Percentiles rank a stretch among this genome's conserved stretches.
These are phyloP conservation scores for Petasospora rhodanensis DNA, from an alignment of 1,139 yeast genomes.

Conservation along the genomic window DNA sequence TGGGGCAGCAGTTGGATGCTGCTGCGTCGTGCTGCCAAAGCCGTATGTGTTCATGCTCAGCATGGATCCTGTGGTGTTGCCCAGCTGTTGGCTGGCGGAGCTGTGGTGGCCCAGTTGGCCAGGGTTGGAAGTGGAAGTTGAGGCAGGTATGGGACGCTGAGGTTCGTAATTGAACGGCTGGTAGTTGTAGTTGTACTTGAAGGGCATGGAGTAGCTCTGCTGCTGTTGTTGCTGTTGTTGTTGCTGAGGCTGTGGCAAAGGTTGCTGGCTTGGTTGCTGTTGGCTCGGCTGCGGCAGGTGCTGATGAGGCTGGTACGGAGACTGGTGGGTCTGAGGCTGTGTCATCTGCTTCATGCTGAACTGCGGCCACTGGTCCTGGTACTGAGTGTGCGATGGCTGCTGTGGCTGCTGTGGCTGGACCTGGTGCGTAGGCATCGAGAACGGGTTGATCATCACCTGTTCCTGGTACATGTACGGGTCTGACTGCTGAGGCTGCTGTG, in stretches of 20 bases:
- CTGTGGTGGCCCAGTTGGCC: too few relatives aligned
- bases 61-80: too few relatives aligned
- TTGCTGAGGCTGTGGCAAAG: slow-evolving; percentile 2
- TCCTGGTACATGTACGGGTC: slow-evolving; percentile 11
- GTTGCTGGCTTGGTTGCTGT: slow-evolving; percentile 2
- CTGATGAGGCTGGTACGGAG: too few relatives aligned
- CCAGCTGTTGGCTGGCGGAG: too few relatives aligned
- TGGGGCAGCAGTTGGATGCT: slow-evolving; percentile 1
- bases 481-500: slow-evolving; percentile 1
- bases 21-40: too few relatives aligned
- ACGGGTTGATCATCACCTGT: slow-evolving; percentile 7
- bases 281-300: too few relatives aligned
- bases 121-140: too few relatives aligned
- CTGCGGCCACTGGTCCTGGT: slow-evolving; percentile 1
- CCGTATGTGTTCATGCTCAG: too few relatives aligned
- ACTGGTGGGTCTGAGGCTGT: too few relatives aligned
- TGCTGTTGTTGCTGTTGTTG: slow-evolving; percentile 4
- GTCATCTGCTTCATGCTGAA: too few relatives aligned
- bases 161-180: too few relatives aligned
- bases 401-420: slow-evolving; percentile 5
- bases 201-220: neutral
- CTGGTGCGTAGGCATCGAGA: slow-evolving; percentile 1
- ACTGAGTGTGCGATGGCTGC: slow-evolving; percentile 7
- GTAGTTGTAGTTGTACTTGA: neutral
- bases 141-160: too few relatives aligned